Base-by-base conservation (phyloP, 2,329 filamentous ascomycete genomes). In the Aspergillus phoenicis region DNA sequence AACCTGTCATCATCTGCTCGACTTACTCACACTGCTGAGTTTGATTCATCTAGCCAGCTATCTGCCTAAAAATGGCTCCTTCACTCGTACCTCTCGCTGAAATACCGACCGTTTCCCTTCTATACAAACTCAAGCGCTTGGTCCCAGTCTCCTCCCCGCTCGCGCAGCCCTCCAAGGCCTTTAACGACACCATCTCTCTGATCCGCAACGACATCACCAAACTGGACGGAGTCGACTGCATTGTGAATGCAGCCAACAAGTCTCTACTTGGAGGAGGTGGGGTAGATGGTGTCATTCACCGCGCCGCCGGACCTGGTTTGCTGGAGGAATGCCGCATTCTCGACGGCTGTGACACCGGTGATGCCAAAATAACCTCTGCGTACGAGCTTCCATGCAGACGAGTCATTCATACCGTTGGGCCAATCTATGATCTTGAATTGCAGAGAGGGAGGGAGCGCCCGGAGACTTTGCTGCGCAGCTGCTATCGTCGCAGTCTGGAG, bases 381-480 rank as follows among this genome's bases (percentile, higher is more conserved):
- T 93, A 95, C 76, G 70, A 86, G 0, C 81, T 98, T 24, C 93
- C 93, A 0, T 89, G 88, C 70, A 83, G 85, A 60, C 88, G 90
- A 65, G 85, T 98, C 67, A 96, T 98, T 58, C 95, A 98, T 75
- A 87, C 95, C 17, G 94, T 97, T 3, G 95, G 95, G 0, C 95
- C 95, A 0, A 77, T 96, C 30, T 97, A 93, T 76, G 67, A 79
- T 56, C 67, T 68, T 0, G 70, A 74, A 3, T 72, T 81, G 17
- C 71, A 52, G 3, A 59, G 72, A 11, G 68, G 80, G 20, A 75
- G 75, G 24, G 59, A 71, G 20, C 62, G 75, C 10, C 73, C 70
- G 17, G 76, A 79, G 57, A 52, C 53, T n/a, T 69, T 86, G 39
- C 73, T 89, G 73, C 83, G 78, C 61, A 76, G 72, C 66, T 89